Base-by-base conservation (phyloP, 1,284 basidiomycete species). In the Grifola frondosa region DNA sequence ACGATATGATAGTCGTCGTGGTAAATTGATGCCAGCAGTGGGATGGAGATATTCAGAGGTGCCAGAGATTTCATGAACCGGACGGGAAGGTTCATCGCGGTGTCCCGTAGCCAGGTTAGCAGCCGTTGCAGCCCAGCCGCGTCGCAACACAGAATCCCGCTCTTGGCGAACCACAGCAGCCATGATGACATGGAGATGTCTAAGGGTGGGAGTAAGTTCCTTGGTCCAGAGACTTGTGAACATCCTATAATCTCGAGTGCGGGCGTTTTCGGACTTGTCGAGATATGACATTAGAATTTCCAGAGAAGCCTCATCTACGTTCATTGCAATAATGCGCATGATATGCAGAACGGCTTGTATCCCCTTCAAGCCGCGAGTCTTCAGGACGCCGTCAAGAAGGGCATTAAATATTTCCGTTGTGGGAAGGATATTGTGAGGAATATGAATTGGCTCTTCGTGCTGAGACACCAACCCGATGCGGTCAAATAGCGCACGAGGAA, bases 381-480 rank as follows among this genome's bases (percentile, higher is more conserved):
- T 58, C 41, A 86, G 60, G 10, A 76, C 43, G 24, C 77, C 75
- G 33, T 66, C 66, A 10, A 86, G 60, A 16, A 84, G 59, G 12
- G 77, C 70, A 54, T 88, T 87, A 65, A 84, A 75, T 15, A 84
- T 63, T 30, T 73, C 65, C 19, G 66, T 64, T 3, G 72, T 75
- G 19, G 77, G 76, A 15, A 46, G 42, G 9, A 40, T 46, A 5
- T 51, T 43, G 36, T 48, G 39, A 15, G 17, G 30, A 20, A 16
- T 29, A n/a, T n/a, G n/a, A n/a, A n/a, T n/a, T n/a, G n/a, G n/a
- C n/a, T n/a, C n/a, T n/a, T n/a, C n/a, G n/a, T n/a, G n/a, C 11
- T 40, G 17, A 9, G 28, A 8, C 13, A 33, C 26, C 23, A 49
- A 45, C 8, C 58, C 54, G 24, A 62, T 29, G 48, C 46, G 49